These are phyloP conservation scores for Heterobasidion occidentale DNA, from an alignment of 1,284 basidiomycete genomes.

Conservation along the genomic window DNA sequence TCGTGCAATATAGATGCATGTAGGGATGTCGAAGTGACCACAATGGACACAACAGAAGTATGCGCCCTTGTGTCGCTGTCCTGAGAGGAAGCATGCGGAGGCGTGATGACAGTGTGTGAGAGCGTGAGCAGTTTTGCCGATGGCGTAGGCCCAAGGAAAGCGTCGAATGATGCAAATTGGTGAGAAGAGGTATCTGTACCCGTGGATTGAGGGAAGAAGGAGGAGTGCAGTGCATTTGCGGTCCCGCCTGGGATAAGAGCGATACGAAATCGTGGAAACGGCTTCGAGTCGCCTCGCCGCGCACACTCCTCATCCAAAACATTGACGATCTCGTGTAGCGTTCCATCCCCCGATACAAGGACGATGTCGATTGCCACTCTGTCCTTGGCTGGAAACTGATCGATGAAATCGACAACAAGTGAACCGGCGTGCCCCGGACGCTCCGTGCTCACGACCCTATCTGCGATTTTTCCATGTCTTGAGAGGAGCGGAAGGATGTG, in stretches of 20 bases:
- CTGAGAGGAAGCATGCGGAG: slow-evolving; percentile 8
- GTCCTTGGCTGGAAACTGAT: slow-evolving; percentile 12
- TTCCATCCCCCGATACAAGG: slow-evolving; percentile 86
- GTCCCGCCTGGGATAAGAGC: slow-evolving; percentile 78
- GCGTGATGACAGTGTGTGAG: slow-evolving; percentile 42
- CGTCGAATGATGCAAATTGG: slow-evolving; percentile 29
- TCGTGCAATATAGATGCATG: slow-evolving; percentile 83
- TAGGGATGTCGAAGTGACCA: slow-evolving; percentile 74
- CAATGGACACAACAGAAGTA: slow-evolving; percentile 36
- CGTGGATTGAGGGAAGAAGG: slow-evolving; percentile 39
- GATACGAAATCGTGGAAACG: slow-evolving; percentile 25
- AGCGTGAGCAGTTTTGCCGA: slow-evolving; percentile 41
- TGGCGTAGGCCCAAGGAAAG: too few species aligned
- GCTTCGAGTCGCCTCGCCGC: slow-evolving; percentile 8
- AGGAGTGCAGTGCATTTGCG: slow-evolving; percentile 88
- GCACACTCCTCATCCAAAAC: slow-evolving; percentile 30
- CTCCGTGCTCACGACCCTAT: slow-evolving; percentile 43
- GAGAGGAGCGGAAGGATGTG: slow-evolving; percentile 62
- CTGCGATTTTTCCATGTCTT: slow-evolving; percentile 25
- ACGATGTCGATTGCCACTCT: slow-evolving; percentile 35
- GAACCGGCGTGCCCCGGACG: slow-evolving; percentile 49
- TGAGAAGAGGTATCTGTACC: slow-evolving; percentile 48
- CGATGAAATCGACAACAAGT: slow-evolving; percentile 37
- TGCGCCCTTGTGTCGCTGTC: background rate
- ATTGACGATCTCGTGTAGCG: slow-evolving; percentile 79